These are phyloP conservation scores for Serendipita vermifera DNA, from an alignment of 768 basidiomycete species.

Conservation along the genomic window DNA sequence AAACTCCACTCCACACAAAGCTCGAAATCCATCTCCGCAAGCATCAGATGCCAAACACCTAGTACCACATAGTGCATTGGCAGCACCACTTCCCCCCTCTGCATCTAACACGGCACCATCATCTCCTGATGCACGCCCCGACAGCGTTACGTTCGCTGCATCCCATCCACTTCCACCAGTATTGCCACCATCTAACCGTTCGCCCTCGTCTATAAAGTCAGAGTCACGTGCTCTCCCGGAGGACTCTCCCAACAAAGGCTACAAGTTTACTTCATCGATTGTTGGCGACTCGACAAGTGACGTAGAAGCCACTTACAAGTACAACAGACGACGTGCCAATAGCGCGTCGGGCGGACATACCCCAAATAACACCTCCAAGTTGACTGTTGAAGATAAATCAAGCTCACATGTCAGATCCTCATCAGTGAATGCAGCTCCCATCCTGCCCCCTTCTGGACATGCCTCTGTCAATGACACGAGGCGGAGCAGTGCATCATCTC, in stretches of 20 bases:
- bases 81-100: background rate
- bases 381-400: too few species aligned
- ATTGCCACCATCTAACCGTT: background rate
- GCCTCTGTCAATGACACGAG: too few species aligned
- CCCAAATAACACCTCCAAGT: background rate
- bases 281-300: background rate
- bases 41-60: background rate
- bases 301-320: background rate
- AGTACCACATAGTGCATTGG: background rate
- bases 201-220: background rate
- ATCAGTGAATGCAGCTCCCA: background rate
- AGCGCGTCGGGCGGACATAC: background rate
- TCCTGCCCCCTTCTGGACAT: background rate
- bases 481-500: background rate
- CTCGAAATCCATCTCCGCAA: background rate
- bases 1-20: too few species aligned
- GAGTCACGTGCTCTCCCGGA: background rate
- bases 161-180: conserved; percentile 3
- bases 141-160: background rate
- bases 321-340: background rate
- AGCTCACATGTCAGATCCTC: background rate
- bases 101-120: background rate
- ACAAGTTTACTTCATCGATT: background rate
- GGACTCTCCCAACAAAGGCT: background rate
- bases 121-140: background rate